A percentile compares a stretch with the other conserved stretches of the same genome.
These are phyloP conservation scores for Asterochloris sp. DNA, from an alignment of 139 green algal genomes.

Conservation along the genomic window DNA sequence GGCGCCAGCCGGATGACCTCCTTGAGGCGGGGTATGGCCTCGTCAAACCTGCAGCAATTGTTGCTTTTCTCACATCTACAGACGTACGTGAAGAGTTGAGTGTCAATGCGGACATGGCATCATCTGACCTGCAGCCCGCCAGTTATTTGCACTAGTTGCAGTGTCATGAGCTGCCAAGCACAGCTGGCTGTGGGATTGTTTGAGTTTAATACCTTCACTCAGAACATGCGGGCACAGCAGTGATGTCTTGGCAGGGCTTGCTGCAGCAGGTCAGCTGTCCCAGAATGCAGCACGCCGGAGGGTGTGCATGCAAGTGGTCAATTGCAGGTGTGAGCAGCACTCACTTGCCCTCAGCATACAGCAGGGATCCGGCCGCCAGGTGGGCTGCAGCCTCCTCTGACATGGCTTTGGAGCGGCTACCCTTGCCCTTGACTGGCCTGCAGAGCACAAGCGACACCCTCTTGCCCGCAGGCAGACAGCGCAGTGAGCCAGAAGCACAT, in stretches of 20 bases:
- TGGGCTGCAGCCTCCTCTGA: constrained; percentile 60
- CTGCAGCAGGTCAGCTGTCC: neutral
- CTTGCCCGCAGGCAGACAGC: neutral
- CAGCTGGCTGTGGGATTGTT: too few relatives aligned
- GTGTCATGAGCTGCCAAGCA: too few relatives aligned
- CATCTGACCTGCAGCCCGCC: neutral
- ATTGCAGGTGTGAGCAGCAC: neutral
- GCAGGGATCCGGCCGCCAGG: constrained; percentile 84
- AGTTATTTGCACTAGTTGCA: neutral
- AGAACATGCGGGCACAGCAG: neutral
- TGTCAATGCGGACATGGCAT: neutral
- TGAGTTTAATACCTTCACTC: neutral
- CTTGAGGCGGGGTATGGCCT: constrained; percentile 65
- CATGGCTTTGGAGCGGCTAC: constrained; percentile 29
- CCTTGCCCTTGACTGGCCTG: constrained; percentile 6
- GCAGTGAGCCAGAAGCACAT: neutral
- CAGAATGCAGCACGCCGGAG: neutral
- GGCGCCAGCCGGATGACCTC: constrained; percentile 72
- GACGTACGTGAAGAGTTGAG: too few relatives aligned
- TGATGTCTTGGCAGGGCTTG: neutral
- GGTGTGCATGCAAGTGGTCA: too few relatives aligned
- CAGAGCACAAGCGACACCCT: too few relatives aligned
- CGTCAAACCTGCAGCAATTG: constrained; percentile 28
- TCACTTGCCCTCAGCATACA: constrained; percentile 66
- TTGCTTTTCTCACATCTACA: too few relatives aligned